phyloP scores from a whole-genome alignment of 2,329 filamentous ascomycete genomes.

The Didymella exigua region DNA sequence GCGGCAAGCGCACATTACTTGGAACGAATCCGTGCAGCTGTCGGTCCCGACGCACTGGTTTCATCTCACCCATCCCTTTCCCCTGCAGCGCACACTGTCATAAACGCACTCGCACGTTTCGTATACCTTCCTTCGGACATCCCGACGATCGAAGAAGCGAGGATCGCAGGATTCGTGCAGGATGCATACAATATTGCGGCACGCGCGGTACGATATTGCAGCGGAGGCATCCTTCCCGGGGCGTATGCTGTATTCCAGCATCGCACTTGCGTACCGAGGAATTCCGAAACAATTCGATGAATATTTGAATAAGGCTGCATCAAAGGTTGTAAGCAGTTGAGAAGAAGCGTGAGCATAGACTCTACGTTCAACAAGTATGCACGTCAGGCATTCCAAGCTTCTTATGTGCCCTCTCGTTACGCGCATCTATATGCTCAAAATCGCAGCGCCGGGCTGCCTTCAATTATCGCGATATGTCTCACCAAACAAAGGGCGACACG shows the following conservation, averaged over 20 bases:
- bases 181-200: background rate
- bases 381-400: background rate
- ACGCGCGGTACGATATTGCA: background rate
- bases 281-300: background rate
- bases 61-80: constrained; percentile 2
- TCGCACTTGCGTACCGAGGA: background rate
- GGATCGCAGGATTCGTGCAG: background rate
- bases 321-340: background rate
- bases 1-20: background rate
- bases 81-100: constrained; percentile 7
- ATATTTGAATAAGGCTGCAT: too few species aligned
- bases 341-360: background rate
- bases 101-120: background rate
- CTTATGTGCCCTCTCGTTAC: background rate
- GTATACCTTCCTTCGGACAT: constrained; percentile 5
- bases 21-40: background rate
- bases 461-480: too few species aligned
- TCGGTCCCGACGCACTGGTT: constrained; percentile 4
- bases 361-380: background rate
- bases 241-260: background rate
- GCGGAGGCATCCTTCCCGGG: background rate
- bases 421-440: too few species aligned
- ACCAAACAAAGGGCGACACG: too few species aligned
- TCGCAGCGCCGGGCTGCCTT: too few species aligned
- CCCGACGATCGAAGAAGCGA: background rate